These are phyloP conservation scores for Sclerotinia trifoliorum DNA, from an alignment of 2,329 filamentous ascomycete species.

Conservation along the genomic window DNA sequence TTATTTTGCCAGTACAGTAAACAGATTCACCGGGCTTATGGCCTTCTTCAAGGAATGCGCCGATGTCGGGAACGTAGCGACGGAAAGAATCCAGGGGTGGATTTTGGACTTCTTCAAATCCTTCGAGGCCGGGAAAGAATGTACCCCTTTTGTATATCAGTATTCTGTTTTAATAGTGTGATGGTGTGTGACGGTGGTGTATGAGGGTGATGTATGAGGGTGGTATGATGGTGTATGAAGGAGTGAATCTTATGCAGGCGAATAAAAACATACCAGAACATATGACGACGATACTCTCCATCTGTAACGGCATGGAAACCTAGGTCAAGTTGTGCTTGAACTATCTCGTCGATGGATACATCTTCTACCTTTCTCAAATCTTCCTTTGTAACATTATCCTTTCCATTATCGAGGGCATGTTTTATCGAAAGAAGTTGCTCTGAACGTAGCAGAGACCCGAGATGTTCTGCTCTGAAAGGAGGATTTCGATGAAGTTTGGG, in stretches of 20 bases:
- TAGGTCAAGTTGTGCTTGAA: conserved; percentile 56
- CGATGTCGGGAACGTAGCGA: conserved; percentile 43
- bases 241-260: background rate
- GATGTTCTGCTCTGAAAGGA: conserved; percentile 55
- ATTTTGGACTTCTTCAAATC: conserved; percentile 34
- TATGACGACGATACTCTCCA: conserved; percentile 51
- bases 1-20: conserved; percentile 49
- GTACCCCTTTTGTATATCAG: conserved; percentile 27
- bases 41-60: conserved; percentile 45
- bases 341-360: conserved; percentile 56
- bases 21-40: conserved; percentile 49
- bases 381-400: conserved; percentile 35
- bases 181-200: no score
- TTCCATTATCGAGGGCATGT: conserved; percentile 49
- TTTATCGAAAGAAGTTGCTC: conserved; percentile 55
- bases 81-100: conserved; percentile 43
- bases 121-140: conserved; percentile 36
- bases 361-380: conserved; percentile 54
- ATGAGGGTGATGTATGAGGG: no score
- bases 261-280: conserved; percentile 34
- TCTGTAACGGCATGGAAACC: conserved; percentile 58
- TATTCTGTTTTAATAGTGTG: no score
- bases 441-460: conserved; percentile 61
- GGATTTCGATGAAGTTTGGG: conserved; percentile 28
- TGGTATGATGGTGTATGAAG: no score